Evolutionary conservation across 192 early-diverging fungal genomes (phyloP), one percentile per base, ranked within the genome.

Genomic region (Coemansia javaensis): DNA sequence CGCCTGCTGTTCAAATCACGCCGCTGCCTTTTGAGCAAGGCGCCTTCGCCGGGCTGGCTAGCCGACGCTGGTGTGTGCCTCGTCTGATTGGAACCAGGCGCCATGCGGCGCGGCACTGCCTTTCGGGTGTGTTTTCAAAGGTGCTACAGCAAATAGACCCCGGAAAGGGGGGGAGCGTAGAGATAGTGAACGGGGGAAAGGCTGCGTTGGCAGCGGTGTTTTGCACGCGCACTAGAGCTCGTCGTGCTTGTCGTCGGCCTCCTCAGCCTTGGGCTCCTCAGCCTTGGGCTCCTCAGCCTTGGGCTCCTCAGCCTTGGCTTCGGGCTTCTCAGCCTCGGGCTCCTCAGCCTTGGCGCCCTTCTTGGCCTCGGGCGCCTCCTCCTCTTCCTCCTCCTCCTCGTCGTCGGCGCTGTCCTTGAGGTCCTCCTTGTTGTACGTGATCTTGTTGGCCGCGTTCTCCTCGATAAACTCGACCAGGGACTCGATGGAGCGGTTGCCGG

Each of bases 401-500:
- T 57, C 70, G 1, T 59, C 76, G 0, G 64, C 56, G 32, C 64
- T 50, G n/a, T 48, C 53, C 27, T 52, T 45, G 30, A 65, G 57
- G 17, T 59, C 56, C 5, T 44, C 62, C 56, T 60, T 52, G 44
- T 66, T 36, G 46, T 64, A 62, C 24, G 66, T 57, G 34, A 73
- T 40, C 47, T 51, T 66, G 66, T 78, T 75, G 31, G 86, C 79
- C 17, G 78, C 84, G 56, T 94, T 86, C 63, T 81, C 73, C 44
- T 81, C 77, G 30, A 98, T 52, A 59, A 96, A 98, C 45, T 81
- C 72, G 41, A 87, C 44, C 44, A 98, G 72, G 24, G 75, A 77
- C 44, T 88, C 90, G 32, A 89, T 42, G 31, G 83, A 78, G 50
- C 95, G 87, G 68, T 91, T 82, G 44, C 94, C 86, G 30, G 81